phyloP scores from a whole-genome alignment of 352 stramenopile genomes.

The Phytophthora chlamydospora region DNA sequence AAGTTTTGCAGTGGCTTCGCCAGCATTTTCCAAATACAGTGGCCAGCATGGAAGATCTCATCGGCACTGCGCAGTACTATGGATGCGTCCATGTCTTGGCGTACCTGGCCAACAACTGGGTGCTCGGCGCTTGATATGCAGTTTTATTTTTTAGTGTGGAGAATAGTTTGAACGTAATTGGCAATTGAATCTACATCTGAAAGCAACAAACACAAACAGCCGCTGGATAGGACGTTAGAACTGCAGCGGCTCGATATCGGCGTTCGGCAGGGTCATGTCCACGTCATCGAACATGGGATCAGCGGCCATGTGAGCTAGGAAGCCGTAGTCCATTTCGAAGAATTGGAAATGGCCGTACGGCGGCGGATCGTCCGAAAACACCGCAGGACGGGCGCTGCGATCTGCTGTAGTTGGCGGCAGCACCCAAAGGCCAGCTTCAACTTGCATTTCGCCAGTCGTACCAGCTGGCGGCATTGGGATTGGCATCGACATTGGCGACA shows the following conservation, averaged over 20 bases:
- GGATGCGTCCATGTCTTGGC: conserved; percentile 26
- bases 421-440: conserved; percentile 31
- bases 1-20: conserved; percentile 33
- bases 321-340: conserved; percentile 17
- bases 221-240: conserved; percentile 9
- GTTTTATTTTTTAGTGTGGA: conserved; percentile 14
- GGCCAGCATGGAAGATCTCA: conserved; percentile 11
- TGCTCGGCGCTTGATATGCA: background rate
- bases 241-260: conserved; percentile 27
- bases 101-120: conserved; percentile 19
- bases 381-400: background rate
- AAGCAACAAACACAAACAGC: background rate
- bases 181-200: background rate
- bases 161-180: background rate
- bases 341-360: conserved; percentile 8
- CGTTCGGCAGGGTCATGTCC: conserved; percentile 20
- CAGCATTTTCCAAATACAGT: conserved; percentile 16
- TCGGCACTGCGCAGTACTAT: conserved; percentile 26
- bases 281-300: conserved; percentile 27
- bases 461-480: conserved; percentile 12
- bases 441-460: conserved; percentile 34
- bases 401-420: conserved; percentile 1
- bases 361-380: conserved; percentile 18
- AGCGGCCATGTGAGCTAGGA: conserved; percentile 21
- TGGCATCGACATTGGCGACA: conserved; percentile 21